Evolutionary conservation across 2,329 filamentous ascomycete species (phyloP), one percentile per base, ranked within the genome.

Genomic region (Aspergillus ochraceus): DNA sequence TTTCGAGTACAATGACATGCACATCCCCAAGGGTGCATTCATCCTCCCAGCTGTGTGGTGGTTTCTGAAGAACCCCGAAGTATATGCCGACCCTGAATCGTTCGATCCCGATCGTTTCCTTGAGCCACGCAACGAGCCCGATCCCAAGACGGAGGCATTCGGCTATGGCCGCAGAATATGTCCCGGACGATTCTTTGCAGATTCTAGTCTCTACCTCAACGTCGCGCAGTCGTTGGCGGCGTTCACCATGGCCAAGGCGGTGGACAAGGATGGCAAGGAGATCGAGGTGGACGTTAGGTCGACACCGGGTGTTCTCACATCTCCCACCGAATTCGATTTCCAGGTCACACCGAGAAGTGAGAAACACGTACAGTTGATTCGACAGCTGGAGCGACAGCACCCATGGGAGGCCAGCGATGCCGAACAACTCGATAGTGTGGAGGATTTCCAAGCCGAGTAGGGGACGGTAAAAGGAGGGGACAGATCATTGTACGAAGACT

Each of bases 181-280:
- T 58, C 75, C 76, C 1, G 78, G 76, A 3, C 68, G 72, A 4
- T 60, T 72, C 30, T 65, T 80, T 12, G 78, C 79, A 1, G 76
- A 80, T 29, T 70, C 71, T 6, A 71, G 73, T 0, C 29, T 80
- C 1, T 80, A 74, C 58, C 61, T 80, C 8, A 77, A 64, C n/a
- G 72, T 79, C 20, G 78, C 75, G 0, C 80, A 79, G 24, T 67
- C 74, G 0, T 69, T 86, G 0, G 76, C 83, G 0, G 78, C 77
- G 0, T 85, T 85, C 52, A 65, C 75, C 4, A 71, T 84, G 19
- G 59, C 62, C 22, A 80, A 80, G 60, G 61, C 65, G 20, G 70
- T 72, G 12, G 65, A 81, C 0, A 76, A 75, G 2, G 2, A 54
- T 12, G 52, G 36, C 4, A 46, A 46, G 32, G 52, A 54, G 6